A percentile compares a stretch with the other conserved stretches of the same genome.
phyloP scores from a whole-genome alignment of 352 stramenopile genomes.

The Pythium brachiatum region DNA sequence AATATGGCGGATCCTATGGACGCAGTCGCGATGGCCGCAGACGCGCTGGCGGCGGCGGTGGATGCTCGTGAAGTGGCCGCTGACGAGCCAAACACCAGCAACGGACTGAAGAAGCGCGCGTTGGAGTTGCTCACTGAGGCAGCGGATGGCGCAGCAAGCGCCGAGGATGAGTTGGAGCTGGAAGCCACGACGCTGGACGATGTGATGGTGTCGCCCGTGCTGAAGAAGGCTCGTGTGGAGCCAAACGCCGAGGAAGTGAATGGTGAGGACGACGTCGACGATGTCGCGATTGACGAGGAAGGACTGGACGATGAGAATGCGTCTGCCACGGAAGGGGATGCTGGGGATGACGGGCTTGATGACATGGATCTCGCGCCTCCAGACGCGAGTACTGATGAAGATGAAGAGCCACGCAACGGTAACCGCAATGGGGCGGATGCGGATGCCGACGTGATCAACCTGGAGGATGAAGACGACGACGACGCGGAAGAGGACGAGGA shows the following conservation, averaged over 20 bases:
- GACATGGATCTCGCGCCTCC: conserved; percentile 25
- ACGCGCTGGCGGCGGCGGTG: conserved; percentile 18
- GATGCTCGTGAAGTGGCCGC: background rate
- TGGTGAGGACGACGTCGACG: conserved; percentile 17
- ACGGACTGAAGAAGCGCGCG: conserved; percentile 20
- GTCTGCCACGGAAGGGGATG: conserved; percentile 13
- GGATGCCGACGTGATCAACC: conserved; percentile 8
- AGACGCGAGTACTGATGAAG: conserved; percentile 26
- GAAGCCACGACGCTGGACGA: conserved; percentile 62
- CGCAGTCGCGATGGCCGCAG: conserved; percentile 17
- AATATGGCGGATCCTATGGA: conserved; percentile 21
- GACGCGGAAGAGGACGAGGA: conserved; percentile 32
- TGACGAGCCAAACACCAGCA: background rate
- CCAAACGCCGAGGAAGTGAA: conserved; percentile 48
- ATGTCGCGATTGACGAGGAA: conserved; percentile 6
- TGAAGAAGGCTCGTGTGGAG: conserved; percentile 55
- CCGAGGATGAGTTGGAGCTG: conserved; percentile 26
- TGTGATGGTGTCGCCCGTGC: conserved; percentile 46
- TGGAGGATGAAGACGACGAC: conserved; percentile 26
- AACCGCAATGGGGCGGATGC: conserved; percentile 11
- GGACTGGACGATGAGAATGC: conserved; percentile 12
- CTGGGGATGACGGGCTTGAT: conserved; percentile 16
- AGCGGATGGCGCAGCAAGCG: conserved; percentile 4
- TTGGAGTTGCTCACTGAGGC: conserved; percentile 21
- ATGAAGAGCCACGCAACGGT: conserved; percentile 14